These are phyloP conservation scores for Magnolia kwangsiensis DNA, from an alignment of 164 flowering plant genomes.

Conservation along the genomic window DNA sequence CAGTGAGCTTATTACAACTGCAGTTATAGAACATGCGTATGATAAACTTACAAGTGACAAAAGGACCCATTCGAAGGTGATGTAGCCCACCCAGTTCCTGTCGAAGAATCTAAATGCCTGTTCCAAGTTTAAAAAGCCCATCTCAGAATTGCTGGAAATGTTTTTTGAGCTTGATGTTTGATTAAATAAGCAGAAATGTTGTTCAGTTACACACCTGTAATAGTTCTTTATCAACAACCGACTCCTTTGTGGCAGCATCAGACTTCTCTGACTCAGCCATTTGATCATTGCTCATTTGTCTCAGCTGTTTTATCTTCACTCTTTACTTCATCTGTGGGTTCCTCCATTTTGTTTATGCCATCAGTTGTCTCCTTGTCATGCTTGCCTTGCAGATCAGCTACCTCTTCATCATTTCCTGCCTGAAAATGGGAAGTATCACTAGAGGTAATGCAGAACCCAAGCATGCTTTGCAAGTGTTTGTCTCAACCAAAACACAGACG, in stretches of 20 bases:
- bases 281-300: slow-evolving; percentile 21
- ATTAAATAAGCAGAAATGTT: background rate
- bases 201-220: slow-evolving; percentile 44
- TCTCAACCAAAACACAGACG: too few species aligned
- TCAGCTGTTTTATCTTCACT: slow-evolving; percentile 18
- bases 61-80: slow-evolving; percentile 14
- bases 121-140: slow-evolving; percentile 5
- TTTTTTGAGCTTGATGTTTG: background rate
- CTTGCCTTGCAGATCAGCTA: slow-evolving; percentile 23
- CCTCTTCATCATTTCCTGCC: slow-evolving; percentile 28
- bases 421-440: slow-evolving; percentile 13
- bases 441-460: background rate
- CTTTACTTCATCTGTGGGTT: slow-evolving; percentile 19
- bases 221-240: slow-evolving; percentile 58
- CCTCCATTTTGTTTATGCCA: slow-evolving; percentile 26
- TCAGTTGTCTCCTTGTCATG: slow-evolving; percentile 23
- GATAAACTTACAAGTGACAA: background rate
- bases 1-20: background rate
- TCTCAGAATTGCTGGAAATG: background rate
- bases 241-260: slow-evolving; percentile 28
- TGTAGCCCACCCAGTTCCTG: slow-evolving; percentile 74
- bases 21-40: background rate
- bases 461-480: background rate
- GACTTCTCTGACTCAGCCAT: slow-evolving; percentile 33
- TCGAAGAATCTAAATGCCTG: slow-evolving; percentile 98